Evolutionary conservation across 345 rosid species (phyloP).

Genomic region (Ricinus communis): DNA sequence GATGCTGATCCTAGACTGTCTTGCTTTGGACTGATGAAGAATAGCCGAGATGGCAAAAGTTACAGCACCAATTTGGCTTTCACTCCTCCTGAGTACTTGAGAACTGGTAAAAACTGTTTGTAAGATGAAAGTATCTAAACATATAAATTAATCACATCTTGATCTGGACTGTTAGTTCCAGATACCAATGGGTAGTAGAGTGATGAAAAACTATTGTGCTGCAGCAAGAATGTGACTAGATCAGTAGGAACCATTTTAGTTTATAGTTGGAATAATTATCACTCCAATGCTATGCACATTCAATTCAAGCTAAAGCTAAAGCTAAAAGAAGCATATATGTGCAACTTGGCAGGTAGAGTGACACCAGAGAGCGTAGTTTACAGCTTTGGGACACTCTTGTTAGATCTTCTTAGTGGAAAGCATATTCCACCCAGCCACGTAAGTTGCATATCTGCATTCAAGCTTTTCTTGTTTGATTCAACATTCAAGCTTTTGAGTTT

Average conservation of each 20-base stretch:
- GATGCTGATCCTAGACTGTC: conserved; percentile 93
- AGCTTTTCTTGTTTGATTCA: neutral
- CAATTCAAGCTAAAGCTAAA: neutral
- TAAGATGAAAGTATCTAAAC: neutral
- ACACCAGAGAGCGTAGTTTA: conserved; percentile 87
- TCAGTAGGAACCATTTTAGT: too few relatives aligned
- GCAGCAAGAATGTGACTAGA: too few relatives aligned
- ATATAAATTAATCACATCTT: too few relatives aligned
- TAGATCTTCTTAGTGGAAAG: conserved; percentile 95
- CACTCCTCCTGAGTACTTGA: conserved; percentile 95
- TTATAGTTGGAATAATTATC: too few relatives aligned
- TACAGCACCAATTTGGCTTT: conserved; percentile 95
- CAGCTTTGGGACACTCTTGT: conserved; percentile 93
- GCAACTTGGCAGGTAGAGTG: conserved; percentile 68
- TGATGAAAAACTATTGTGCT: too few relatives aligned
- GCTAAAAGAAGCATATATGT: neutral
- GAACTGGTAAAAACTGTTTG: conserved; percentile 52
- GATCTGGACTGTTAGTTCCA: too few relatives aligned
- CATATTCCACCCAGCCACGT: conserved; percentile 99
- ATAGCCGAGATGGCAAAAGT: conserved; percentile 92
- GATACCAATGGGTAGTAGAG: too few relatives aligned
- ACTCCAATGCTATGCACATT: neutral
- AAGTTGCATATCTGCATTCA: too few relatives aligned
- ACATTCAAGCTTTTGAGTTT: neutral
- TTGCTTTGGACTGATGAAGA: conserved; percentile 94